Evolutionary conservation across 805 yeast genomes (phyloP).

Genomic region (Dipodascus albidus): DNA sequence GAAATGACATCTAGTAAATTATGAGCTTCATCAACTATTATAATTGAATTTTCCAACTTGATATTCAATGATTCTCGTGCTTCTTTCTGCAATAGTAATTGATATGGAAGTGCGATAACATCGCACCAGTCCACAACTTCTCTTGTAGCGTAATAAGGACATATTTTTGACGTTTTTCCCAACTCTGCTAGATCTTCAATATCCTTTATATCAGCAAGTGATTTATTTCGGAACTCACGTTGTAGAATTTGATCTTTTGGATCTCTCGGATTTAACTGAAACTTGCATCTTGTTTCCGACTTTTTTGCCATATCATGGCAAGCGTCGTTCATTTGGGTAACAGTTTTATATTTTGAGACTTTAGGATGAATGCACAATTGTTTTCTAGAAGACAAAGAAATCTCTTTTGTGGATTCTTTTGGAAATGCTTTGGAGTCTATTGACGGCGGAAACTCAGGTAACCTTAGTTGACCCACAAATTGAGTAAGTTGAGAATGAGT

Average conservation of each 20-base stretch:
- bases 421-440: constrained; percentile 19
- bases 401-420: constrained; percentile 47
- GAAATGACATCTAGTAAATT: constrained; percentile 70
- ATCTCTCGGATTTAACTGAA: constrained; percentile 27
- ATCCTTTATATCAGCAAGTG: constrained; percentile 49
- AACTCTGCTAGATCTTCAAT: constrained; percentile 64
- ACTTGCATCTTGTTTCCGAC: constrained; percentile 30
- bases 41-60: constrained; percentile 48
- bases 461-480: constrained; percentile 57
- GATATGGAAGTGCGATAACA: constrained; percentile 78
- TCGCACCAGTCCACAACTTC: constrained; percentile 49
- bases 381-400: constrained; percentile 73
- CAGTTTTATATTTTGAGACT: constrained; percentile 38
- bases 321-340: constrained; percentile 60
- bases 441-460: constrained; percentile 56
- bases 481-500: constrained; percentile 86
- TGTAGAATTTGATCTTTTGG: constrained; percentile 24
- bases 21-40: constrained; percentile 89
- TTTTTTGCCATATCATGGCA: constrained; percentile 59
- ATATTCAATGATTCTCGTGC: constrained; percentile 51
- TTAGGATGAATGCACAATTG: constrained; percentile 70
- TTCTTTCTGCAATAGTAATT: constrained; percentile 49
- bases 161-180: constrained; percentile 46
- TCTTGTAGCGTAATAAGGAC: constrained; percentile 77
- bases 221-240: constrained; percentile 40